Evolutionary conservation across 2,329 filamentous ascomycete species (phyloP).

Genomic region (Venturia oleaginea): DNA sequence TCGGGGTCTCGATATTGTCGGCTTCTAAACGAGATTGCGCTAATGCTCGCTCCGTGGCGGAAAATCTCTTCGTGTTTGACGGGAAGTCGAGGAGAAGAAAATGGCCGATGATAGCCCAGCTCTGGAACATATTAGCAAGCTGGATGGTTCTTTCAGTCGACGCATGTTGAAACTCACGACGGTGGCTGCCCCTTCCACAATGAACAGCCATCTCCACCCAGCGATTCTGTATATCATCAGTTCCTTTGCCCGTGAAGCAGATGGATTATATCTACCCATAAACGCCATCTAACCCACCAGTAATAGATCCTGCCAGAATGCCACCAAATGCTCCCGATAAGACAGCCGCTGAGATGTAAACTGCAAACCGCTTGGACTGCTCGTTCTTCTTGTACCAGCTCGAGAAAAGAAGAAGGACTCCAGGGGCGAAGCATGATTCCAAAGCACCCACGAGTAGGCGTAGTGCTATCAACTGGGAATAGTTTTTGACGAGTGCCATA

Average conservation of each 20-base stretch:
- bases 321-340: conserved; percentile 47
- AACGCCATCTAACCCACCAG: conserved; percentile 36
- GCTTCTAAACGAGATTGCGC: conserved; percentile 35
- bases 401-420: conserved; percentile 45
- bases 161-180: conserved; percentile 26
- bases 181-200: conserved; percentile 36
- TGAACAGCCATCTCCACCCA: conserved; percentile 47
- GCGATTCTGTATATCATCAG: conserved; percentile 28
- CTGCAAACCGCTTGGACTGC: conserved; percentile 39
- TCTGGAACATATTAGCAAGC: not conserved
- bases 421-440: conserved; percentile 39
- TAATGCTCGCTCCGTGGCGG: conserved; percentile 32
- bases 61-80: conserved; percentile 35
- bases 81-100: conserved; percentile 45
- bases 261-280: conserved; percentile 16
- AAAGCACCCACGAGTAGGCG: conserved; percentile 48
- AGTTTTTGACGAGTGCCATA: conserved; percentile 42
- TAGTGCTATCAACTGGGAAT: conserved; percentile 40
- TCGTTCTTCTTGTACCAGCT: conserved; percentile 53
- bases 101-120: not conserved
- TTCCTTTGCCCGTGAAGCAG: not conserved
- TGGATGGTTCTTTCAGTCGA: conserved; percentile 28
- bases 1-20: conserved; percentile 31
- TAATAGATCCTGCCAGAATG: conserved; percentile 41
- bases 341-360: conserved; percentile 51